Percentiles rank a stretch among this genome's conserved stretches.
Evolutionary conservation across 306 rosid genomes (phyloP).

Genomic region (Ormosia semicastrata): DNA sequence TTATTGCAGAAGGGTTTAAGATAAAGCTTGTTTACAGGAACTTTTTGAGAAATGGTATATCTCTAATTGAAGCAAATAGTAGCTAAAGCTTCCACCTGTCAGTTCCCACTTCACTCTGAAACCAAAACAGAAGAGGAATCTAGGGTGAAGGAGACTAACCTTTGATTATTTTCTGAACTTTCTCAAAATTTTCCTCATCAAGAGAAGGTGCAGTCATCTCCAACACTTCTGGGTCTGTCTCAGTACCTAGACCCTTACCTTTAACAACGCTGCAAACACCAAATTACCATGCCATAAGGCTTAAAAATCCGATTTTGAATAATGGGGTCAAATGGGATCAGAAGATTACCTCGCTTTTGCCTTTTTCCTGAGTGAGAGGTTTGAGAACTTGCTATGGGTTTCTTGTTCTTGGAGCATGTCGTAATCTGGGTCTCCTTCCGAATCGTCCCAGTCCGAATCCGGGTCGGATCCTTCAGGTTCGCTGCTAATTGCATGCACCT

Average conservation of each 20-base stretch:
- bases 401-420: conserved; percentile 53
- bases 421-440: conserved; percentile 43
- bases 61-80: neutral
- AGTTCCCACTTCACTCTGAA: neutral
- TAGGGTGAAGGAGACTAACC: conserved; percentile 34
- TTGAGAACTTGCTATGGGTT: conserved; percentile 41
- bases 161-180: conserved; percentile 46
- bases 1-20: neutral
- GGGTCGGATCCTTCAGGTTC: conserved; percentile 42
- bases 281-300: neutral
- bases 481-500: conserved; percentile 4
- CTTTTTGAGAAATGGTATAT: neutral
- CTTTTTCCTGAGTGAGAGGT: conserved; percentile 47
- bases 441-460: conserved; percentile 41
- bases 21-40: neutral
- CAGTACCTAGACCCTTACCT: conserved; percentile 11
- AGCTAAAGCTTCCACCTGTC: conserved; percentile 5
- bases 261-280: conserved; percentile 40
- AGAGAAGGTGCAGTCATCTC: conserved; percentile 17
- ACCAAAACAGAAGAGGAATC: neutral
- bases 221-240: conserved; percentile 28
- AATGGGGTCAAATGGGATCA: neutral
- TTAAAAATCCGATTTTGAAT: neutral
- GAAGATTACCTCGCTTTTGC: conserved; percentile 39
- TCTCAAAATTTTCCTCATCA: conserved; percentile 39